These are phyloP conservation scores for Exserohilum turcica DNA, from an alignment of 2,329 filamentous ascomycete genomes.

Conservation along the genomic window DNA sequence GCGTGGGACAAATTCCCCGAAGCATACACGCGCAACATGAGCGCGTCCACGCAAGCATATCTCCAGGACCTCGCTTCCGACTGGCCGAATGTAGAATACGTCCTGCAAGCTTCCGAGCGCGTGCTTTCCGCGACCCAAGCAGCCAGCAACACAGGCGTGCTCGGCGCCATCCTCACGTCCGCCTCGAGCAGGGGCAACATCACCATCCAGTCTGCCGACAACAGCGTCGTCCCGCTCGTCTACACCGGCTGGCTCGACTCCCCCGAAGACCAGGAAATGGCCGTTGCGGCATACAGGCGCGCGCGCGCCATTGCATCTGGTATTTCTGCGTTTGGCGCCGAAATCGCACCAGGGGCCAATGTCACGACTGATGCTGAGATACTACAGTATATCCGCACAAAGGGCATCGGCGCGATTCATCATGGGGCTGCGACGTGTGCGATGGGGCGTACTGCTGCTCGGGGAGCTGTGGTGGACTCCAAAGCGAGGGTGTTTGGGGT, in stretches of 20 bases:
- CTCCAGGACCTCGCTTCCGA: constrained; percentile 1
- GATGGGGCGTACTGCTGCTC: constrained; percentile 1
- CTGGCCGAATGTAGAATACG: constrained; percentile 11
- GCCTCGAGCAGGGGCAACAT: constrained; percentile 10
- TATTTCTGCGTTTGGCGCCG: constrained; percentile 7
- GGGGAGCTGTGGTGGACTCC: constrained; percentile 7
- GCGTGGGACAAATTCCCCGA: constrained; percentile 8
- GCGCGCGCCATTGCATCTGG: constrained; percentile 7
- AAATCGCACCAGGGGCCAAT: constrained; percentile 9
- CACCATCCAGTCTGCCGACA: constrained; percentile 10
- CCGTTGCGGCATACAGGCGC: constrained; percentile 10
- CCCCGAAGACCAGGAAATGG: constrained; percentile 9
- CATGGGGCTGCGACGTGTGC: constrained; percentile 9
- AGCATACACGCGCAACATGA: constrained; percentile 5
- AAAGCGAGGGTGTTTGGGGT: constrained; percentile 13
- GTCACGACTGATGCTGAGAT: constrained; percentile 9
- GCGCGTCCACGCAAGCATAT: constrained; percentile 6
- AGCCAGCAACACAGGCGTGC: constrained; percentile 7
- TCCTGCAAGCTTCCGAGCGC: constrained; percentile 4
- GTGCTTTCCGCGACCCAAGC: not conserved
- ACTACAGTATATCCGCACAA: constrained; percentile 8
- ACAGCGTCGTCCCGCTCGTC: constrained; percentile 1
- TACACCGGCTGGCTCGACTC: constrained; percentile 10
- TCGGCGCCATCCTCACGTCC: constrained; percentile 8
- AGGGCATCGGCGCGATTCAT: constrained; percentile 8